Percentiles rank a stretch among this genome's conserved stretches.
Conservation (phyloP, 768 basidiomycete species). For the Podaxis sp. region DNA sequence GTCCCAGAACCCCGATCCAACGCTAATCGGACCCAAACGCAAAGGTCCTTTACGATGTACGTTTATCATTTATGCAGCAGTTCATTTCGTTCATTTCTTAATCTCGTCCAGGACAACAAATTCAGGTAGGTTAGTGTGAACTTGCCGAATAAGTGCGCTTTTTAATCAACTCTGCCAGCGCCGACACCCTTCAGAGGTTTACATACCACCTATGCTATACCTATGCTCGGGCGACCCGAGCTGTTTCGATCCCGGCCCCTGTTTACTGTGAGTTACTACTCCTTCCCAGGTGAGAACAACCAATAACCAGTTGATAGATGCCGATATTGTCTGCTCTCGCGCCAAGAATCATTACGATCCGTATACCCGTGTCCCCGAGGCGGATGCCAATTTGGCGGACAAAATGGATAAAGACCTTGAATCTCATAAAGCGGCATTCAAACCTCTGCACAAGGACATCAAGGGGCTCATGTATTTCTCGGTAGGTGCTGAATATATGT, state of each 20-base stretch:
- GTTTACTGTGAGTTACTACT: conserved; percentile 62
- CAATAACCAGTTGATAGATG: conserved; percentile 43
- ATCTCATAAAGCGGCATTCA: conserved; percentile 50
- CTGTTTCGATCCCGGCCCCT: conserved; percentile 78
- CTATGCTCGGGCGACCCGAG: conserved; percentile 72
- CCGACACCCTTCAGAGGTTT: conserved; percentile 69
- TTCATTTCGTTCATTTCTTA: background rate
- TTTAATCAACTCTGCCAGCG: conserved; percentile 30
- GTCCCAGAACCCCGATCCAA: no score
- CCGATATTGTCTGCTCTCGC: conserved; percentile 60
- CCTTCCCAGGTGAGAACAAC: background rate
- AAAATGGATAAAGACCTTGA: conserved; percentile 34
- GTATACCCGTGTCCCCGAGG: conserved; percentile 40
- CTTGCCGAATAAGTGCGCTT: background rate
- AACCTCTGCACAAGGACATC: conserved; percentile 36
- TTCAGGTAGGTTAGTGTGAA: conserved; percentile 48
- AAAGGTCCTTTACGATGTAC: conserved; percentile 22
- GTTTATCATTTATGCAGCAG: background rate
- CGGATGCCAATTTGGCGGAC: conserved; percentile 29
- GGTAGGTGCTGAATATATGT: conserved; percentile 23
- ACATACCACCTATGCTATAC: conserved; percentile 74
- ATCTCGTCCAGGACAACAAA: conserved; percentile 42
- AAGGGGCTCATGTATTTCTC: conserved; percentile 40
- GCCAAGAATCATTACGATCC: conserved; percentile 42
- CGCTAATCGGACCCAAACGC: background rate